phyloP scores from a whole-genome alignment of 2,329 filamentous ascomycete genomes.

The Microdochium trichocladiopsis region DNA sequence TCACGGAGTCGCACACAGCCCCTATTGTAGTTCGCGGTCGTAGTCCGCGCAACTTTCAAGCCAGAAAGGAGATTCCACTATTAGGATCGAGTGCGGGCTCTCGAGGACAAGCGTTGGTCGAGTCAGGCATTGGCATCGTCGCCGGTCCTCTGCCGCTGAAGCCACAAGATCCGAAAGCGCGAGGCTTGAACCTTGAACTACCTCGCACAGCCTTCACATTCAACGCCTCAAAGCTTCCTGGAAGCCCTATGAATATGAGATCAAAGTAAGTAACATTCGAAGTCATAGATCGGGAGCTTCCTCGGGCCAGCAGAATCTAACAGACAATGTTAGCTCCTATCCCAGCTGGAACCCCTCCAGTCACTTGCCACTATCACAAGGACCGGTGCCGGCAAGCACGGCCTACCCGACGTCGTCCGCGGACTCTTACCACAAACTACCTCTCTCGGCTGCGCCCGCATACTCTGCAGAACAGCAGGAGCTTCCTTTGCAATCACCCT shows the following conservation, averaged over 20 bases:
- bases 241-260: constrained; percentile 46
- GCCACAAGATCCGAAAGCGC: constrained; percentile 44
- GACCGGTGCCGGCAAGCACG: constrained; percentile 36
- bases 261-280: constrained; percentile 43
- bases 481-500: constrained; percentile 43
- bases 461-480: constrained; percentile 47
- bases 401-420: constrained; percentile 45
- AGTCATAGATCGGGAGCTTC: neutral
- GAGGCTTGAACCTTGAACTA: constrained; percentile 45
- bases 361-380: constrained; percentile 38
- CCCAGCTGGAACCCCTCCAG: constrained; percentile 45
- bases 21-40: constrained; percentile 90
- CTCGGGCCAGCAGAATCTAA: constrained; percentile 5
- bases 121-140: constrained; percentile 54
- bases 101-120: constrained; percentile 67
- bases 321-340: constrained; percentile 38
- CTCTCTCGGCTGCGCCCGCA: constrained; percentile 37
- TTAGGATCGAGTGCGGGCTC: constrained; percentile 70
- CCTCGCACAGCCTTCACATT: constrained; percentile 53
- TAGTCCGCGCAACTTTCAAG: constrained; percentile 91
- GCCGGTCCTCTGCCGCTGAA: constrained; percentile 49
- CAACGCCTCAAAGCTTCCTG: constrained; percentile 47
- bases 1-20: constrained; percentile 79
- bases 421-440: constrained; percentile 47
- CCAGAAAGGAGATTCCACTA: constrained; percentile 85